phyloP scores from a whole-genome alignment of 148 eudicot genomes.

The Amaranthus cruentus region DNA sequence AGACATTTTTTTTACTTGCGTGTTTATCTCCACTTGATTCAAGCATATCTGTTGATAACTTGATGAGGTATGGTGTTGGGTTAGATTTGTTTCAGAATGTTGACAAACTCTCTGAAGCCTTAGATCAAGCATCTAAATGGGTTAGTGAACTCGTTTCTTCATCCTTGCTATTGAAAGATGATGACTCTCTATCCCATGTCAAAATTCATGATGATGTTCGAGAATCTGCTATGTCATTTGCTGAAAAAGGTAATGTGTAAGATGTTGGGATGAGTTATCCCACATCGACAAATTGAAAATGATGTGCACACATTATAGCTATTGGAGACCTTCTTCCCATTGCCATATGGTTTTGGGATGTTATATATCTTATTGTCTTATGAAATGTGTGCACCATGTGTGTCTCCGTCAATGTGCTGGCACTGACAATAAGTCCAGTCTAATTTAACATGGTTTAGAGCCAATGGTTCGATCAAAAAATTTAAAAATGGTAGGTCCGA shows the following conservation, averaged over 20 bases:
- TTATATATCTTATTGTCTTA: no score
- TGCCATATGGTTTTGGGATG: no score
- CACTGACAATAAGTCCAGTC: no score
- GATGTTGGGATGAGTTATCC: no score
- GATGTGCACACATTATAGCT: no score
- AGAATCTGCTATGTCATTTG: background rate
- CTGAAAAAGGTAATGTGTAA: background rate
- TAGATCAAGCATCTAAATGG: background rate
- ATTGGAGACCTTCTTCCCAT: no score
- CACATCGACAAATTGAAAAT: constrained; percentile 7
- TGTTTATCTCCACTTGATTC: constrained; percentile 3
- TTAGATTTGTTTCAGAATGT: background rate
- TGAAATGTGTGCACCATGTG: no score
- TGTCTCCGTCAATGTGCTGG: no score
- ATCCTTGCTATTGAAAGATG: background rate
- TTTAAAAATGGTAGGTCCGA: no score
- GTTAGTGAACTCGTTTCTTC: background rate
- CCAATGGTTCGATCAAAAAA: no score
- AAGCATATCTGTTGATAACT: background rate
- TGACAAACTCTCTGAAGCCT: background rate
- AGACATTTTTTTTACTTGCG: background rate
- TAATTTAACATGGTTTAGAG: no score
- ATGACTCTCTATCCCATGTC: background rate
- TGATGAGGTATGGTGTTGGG: constrained; percentile 6
- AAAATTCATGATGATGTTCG: constrained; percentile 10